These are phyloP conservation scores for Saksenaea vasiformis DNA, from an alignment of 371 early-diverging fungal species.

Conservation along the genomic window DNA sequence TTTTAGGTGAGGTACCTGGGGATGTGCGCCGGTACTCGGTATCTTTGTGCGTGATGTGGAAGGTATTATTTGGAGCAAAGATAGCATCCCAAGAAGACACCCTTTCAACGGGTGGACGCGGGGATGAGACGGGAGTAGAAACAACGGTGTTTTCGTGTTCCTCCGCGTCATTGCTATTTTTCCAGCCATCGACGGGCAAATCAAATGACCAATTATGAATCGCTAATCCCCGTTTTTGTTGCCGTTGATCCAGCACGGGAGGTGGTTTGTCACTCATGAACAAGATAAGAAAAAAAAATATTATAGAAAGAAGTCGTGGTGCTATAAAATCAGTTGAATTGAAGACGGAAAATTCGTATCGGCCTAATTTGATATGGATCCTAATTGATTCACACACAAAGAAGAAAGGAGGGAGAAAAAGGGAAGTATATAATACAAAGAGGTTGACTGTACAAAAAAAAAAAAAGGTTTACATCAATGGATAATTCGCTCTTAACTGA, in stretches of 20 bases:
- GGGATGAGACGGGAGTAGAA: not conserved
- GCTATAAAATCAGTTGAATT: not conserved
- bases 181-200: not conserved
- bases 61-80: not conserved
- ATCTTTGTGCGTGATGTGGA: not conserved
- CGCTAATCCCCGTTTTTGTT: not conserved
- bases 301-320: not conserved
- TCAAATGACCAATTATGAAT: not conserved
- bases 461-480: not conserved
- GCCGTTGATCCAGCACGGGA: not conserved
- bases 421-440: not conserved
- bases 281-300: not conserved
- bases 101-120: not conserved
- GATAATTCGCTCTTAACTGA: conserved; percentile 17
- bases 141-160: not conserved
- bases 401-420: not conserved
- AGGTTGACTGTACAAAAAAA: too few species aligned
- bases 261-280: conserved; percentile 1
- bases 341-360: not conserved
- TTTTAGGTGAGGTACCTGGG: not conserved
- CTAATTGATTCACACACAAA: not conserved
- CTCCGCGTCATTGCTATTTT: not conserved
- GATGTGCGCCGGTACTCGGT: not conserved
- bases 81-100: not conserved
- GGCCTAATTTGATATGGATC: not conserved